A percentile compares a stretch with the other conserved stretches of the same genome.
Evolutionary conservation across 2,329 filamentous ascomycete species (phyloP).

Genomic region (Lasiodiplodia sp.): DNA sequence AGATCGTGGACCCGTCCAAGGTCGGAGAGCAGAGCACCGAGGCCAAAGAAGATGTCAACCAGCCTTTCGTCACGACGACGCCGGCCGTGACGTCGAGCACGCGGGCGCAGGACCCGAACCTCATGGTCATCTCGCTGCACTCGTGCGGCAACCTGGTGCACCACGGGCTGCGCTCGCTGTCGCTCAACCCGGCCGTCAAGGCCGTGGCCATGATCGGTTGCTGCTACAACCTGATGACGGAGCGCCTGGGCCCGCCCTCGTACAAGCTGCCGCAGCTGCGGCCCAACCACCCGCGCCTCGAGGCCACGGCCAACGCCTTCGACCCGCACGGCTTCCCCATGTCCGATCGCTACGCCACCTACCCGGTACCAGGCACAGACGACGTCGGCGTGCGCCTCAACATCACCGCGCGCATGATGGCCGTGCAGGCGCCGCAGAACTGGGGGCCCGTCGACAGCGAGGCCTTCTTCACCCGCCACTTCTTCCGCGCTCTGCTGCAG

Average conservation of each 20-base stretch:
- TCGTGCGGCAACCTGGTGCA: constrained; percentile 98
- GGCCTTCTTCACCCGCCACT: constrained; percentile 89
- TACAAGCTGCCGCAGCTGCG: constrained; percentile 84
- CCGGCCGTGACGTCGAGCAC: constrained; percentile 37
- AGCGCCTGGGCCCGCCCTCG: constrained; percentile 83
- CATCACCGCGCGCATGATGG: constrained; percentile 98
- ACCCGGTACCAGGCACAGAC: constrained; percentile 40
- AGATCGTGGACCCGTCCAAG: constrained; percentile 60
- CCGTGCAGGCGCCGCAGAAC: constrained; percentile 91
- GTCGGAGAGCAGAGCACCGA: constrained; percentile 36
- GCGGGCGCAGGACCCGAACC: constrained; percentile 47
- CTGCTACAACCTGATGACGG: constrained; percentile 96
- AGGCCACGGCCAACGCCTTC: constrained; percentile 71
- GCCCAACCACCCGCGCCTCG: constrained; percentile 74
- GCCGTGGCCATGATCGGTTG: constrained; percentile 97
- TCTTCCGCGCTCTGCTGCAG: constrained; percentile 89
- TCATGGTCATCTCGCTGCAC: constrained; percentile 94
- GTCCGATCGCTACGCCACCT: constrained; percentile 71
- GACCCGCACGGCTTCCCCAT: constrained; percentile 96
- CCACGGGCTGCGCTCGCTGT: constrained; percentile 85
- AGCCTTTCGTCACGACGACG: constrained; percentile 39
- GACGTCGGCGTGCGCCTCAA: constrained; percentile 78
- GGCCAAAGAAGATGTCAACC: constrained; percentile 35
- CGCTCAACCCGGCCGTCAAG: constrained; percentile 82
- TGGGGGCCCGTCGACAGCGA: constrained; percentile 85